Evolutionary conservation across 2,329 filamentous ascomycete species (phyloP), one percentile per base, ranked within the genome.

Genomic region (Hypoxylon sp.): DNA sequence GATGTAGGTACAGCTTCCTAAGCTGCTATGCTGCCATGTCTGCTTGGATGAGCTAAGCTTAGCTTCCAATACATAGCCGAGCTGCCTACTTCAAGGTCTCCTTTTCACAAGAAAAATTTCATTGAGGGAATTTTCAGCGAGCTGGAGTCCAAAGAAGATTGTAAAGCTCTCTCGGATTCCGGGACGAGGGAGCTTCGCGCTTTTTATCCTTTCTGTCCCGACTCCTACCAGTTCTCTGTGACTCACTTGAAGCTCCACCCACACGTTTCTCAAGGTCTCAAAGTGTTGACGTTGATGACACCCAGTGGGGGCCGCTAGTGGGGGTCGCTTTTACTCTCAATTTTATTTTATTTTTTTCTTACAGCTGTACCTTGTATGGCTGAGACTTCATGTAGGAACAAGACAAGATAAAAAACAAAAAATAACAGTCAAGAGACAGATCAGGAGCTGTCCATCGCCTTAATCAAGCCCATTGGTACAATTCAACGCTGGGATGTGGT

Each of bases 181-280:
- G 59, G 31, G 53, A 52, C 62, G 69, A 67, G 69, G 68, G 60
- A 64, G 60, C 60, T 52, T 60, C 57, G 57, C 60, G 60, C 66
- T 62, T 71, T 71, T 71, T 69, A 69, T 69, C 60, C 57, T 71
- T 62, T 60, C 58, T 55, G 44, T 50, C 37, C 65, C 53, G 62
- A 55, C 57, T 68, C 65, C 51, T 62, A 37, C 60, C 50, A 51
- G 62, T 56, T 51, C 54, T 35, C 15, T 56, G 19, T 65, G 57
- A 50, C 17, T 54, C 56, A 46, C 17, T n/a, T 8, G n/a, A 61
- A 54, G 69, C 63, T 69, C 69, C 69, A 69, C 69, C 61, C 60
- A 63, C 62, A 53, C 67, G 63, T 68, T 51, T 47, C 44, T 58
- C 2, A 27, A 53, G 47, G 60, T 64, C 57, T 60, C 37, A 64